Conservation (phyloP, 2,329 filamentous ascomycete species). For the Sphaceloma murrayae region DNA sequence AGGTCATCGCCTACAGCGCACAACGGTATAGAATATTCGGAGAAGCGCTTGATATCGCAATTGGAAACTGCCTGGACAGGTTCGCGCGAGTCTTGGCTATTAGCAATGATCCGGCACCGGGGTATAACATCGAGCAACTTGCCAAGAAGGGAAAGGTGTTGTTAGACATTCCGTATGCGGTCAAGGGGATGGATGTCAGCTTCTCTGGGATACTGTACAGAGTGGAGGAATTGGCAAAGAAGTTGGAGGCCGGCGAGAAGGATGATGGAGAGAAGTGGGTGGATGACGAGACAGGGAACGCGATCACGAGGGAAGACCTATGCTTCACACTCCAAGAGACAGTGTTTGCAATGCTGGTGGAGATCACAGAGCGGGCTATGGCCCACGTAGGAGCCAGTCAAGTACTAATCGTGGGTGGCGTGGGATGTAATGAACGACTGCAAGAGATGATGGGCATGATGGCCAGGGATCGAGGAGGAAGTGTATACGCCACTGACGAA, state of each 20-base stretch:
- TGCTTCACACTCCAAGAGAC: constrained; percentile 96
- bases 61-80: constrained; percentile 92
- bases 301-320: constrained; percentile 70
- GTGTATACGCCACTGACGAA: constrained; percentile 90
- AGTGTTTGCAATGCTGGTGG: constrained; percentile 91
- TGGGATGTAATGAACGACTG: constrained; percentile 86
- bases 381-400: constrained; percentile 86
- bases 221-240: constrained; percentile 68
- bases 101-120: constrained; percentile 89
- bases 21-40: constrained; percentile 96
- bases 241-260: constrained; percentile 41
- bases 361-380: constrained; percentile 98
- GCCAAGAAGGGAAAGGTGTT: constrained; percentile 64
- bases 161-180: constrained; percentile 84
- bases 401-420: constrained; percentile 90
- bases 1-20: constrained; percentile 93
- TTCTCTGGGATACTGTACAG: constrained; percentile 86
- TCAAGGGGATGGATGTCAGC: constrained; percentile 98
- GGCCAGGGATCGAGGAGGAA: constrained; percentile 79
- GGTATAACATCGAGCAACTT: constrained; percentile 95
- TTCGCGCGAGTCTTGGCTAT: constrained; percentile 88
- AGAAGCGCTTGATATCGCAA: constrained; percentile 92
- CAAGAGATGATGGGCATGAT: constrained; percentile 99
- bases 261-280: constrained; percentile 22
- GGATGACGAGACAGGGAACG: constrained; percentile 42